Base-by-base conservation (phyloP, 2,329 filamentous ascomycete species). In the Colletotrichum coccodes region DNA sequence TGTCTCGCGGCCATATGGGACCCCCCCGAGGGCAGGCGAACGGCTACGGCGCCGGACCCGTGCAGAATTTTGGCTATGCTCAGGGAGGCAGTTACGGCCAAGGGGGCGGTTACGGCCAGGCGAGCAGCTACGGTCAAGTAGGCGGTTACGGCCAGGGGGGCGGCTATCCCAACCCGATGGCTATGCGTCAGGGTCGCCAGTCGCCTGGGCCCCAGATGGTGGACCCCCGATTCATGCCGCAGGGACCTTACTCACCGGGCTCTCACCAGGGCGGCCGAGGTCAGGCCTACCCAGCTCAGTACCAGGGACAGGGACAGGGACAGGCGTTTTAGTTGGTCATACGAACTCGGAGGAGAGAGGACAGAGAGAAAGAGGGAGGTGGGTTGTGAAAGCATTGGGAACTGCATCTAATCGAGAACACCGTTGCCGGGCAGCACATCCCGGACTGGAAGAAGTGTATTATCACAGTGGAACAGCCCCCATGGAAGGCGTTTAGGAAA, bases 251-350 rank as follows among this genome's bases (percentile, higher is more conserved):
- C 23, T 69, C 70, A 14, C 52, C 61, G 9, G 68, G 68, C 5
- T 47, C 56, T 56, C 70, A 64, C 42, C 70, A 68, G 49, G 50
- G 60, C 14, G 66, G 66, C 8, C 65, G 66, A 6, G 56, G 68
- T 11, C 64, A 60, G 42, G 52, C 42, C 9, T 68, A 42, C 49
- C 66, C 49, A 34, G 60, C 69, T 12, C 77, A 76, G 21, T 78
- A 80, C 53, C 80, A 83, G 53, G 78, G 80, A 12, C 79, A 81
- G 58, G 78, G 64, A 14, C 80, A 83, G 56, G 78, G 80, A 12
- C 79, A 81, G 58, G 78, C 67, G 8, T 72, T 72, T 57, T 72
- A 60, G 50, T 40, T 11, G 44, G 26, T 21, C 12, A 7, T 4
- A n/a, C 21, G 30, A 14, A 12, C 1, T 18, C 12, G 49, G 34